Percentiles rank a stretch among this genome's conserved stretches.
Evolutionary conservation across 2,329 filamentous ascomycete species (phyloP).

Genomic region (Sclerotinia minor): DNA sequence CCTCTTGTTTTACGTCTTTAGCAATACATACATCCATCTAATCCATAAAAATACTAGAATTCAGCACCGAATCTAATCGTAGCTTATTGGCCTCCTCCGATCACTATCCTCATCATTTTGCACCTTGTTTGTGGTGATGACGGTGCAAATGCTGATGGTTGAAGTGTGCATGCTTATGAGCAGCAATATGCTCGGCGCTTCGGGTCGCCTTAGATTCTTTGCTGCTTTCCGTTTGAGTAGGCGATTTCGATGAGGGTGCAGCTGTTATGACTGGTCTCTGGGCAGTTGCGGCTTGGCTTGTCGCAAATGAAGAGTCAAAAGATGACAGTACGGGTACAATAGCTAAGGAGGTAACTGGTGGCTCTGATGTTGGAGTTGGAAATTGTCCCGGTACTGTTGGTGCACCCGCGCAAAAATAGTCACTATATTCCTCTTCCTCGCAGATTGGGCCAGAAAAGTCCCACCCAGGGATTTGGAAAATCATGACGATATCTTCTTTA

Average conservation of each 20-base stretch:
- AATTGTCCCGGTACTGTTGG: neutral
- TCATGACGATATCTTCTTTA: neutral
- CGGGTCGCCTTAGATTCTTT: neutral
- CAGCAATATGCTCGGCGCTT: neutral
- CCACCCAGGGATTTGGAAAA: neutral
- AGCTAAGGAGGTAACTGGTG: neutral
- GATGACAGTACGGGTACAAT: neutral
- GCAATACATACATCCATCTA: too few species aligned
- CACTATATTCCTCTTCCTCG: neutral
- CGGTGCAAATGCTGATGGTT: conserved; percentile 3
- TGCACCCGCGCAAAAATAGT: neutral
- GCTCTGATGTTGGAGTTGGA: neutral
- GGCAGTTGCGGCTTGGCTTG: neutral
- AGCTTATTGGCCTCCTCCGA: too few species aligned
- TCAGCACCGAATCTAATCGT: too few species aligned
- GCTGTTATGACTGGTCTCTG: neutral
- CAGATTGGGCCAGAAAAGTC: neutral
- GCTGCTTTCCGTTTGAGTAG: neutral
- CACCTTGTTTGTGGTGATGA: neutral
- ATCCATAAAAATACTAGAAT: too few species aligned
- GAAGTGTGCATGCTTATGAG: conserved; percentile 1
- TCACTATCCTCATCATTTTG: too few species aligned
- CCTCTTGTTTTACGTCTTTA: too few species aligned
- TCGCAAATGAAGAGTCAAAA: neutral
- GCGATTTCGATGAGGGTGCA: neutral